Base-by-base conservation (phyloP, 768 basidiomycete genomes). In the Serpula lacrymans region DNA sequence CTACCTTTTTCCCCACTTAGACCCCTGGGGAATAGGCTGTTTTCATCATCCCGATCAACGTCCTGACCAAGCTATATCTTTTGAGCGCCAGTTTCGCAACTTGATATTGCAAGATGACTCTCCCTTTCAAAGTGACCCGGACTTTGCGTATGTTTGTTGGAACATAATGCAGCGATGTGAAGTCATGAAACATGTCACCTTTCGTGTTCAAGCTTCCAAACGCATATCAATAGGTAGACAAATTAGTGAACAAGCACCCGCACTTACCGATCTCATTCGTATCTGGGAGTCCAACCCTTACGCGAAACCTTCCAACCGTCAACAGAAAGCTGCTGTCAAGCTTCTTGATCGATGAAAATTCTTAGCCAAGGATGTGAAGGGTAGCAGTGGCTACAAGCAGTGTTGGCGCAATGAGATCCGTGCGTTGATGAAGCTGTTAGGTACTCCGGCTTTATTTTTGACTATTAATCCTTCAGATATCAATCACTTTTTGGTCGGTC, bases 381-480 rank as follows among this genome's bases (percentile, higher is more conserved):
- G 65, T 0, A 64, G 65, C 1, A 35, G 60, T 2, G 52, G 64
- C 0, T 44, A 62, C 1, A 47, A 56, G 21, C 17, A 59, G 0
- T 24, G 27, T 0, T 58, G 63, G 49, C 38, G 64, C 0, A 72
- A 72, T 59, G 61, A 72, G 44, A 69, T 71, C 18, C 36, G 58
- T 3, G 55, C 34, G 2, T 25, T 71, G 14, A 69, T 64, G 31
- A 51, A 57, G 9, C 43, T 51, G 3, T 46, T 60, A 11, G 69
- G 72, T 0, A 8, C 66, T 2, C 70, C 72, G 6, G 62, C 47
- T 17, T 67, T 73, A 22, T 76, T 55, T 45, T 39, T 76, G 1
- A 75, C 71, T 0, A 58, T 72, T 6, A 74, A 74, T 53, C 72
- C 72, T 23, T 59, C 61, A n/a, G 69, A 70, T 42, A 47, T 68